Percentiles rank a stretch among this genome's conserved stretches.
phyloP scores from a whole-genome alignment of 2,329 filamentous ascomycete genomes.

The Pseudogymnoascus destructans region DNA sequence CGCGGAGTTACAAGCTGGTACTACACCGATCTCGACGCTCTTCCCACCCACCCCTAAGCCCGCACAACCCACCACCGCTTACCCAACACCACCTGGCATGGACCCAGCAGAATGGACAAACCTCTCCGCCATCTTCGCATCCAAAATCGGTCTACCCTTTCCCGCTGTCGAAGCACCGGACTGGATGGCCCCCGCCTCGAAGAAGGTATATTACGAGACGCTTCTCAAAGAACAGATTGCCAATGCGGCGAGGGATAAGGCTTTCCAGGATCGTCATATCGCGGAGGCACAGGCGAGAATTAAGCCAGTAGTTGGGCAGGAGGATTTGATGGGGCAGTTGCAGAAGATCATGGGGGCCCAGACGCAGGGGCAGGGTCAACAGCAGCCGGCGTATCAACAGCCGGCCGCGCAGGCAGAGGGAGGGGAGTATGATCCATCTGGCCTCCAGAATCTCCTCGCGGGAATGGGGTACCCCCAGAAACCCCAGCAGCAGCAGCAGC shows the following conservation, averaged over 20 bases:
- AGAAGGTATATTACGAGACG: not conserved
- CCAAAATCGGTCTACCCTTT: constrained; percentile 34
- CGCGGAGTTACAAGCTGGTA: not conserved
- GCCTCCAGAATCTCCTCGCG: not conserved
- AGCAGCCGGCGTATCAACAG: not conserved
- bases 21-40: not conserved
- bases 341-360: not conserved
- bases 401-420: not conserved
- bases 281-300: not conserved
- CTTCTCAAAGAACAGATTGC: constrained; percentile 24
- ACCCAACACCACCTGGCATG: constrained; percentile 11
- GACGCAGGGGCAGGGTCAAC: not conserved
- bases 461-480: not conserved
- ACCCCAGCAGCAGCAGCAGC: not conserved
- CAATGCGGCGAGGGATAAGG: constrained; percentile 29
- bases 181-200: constrained; percentile 30
- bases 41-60: not conserved
- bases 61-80: not conserved
- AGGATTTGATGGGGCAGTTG: not conserved
- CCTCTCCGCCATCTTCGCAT: constrained; percentile 22
- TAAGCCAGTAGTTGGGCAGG: not conserved
- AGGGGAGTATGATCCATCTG: not conserved
- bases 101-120: constrained; percentile 16
- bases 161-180: constrained; percentile 39
- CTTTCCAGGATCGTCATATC: constrained; percentile 28